phyloP scores from a whole-genome alignment of 1,284 basidiomycete species.

The Trametes hirsuta region DNA sequence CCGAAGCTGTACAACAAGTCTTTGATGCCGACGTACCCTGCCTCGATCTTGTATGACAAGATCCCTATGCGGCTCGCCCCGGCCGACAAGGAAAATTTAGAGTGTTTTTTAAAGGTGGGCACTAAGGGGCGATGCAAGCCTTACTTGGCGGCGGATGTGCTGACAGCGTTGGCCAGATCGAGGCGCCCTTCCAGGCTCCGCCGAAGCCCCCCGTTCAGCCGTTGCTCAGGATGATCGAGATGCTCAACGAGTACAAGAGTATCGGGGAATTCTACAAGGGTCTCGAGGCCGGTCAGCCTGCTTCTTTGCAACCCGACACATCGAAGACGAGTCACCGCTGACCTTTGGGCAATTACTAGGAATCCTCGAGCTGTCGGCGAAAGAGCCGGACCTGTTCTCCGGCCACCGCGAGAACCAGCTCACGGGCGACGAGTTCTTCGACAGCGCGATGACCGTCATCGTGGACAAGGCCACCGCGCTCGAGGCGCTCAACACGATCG shows the following conservation, averaged over 20 bases:
- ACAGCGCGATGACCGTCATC: constrained; percentile 21
- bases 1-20: constrained; percentile 10
- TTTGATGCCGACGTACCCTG: constrained; percentile 10
- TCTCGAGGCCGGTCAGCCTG: constrained; percentile 8
- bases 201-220: neutral
- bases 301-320: neutral
- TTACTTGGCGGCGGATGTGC: too few relatives aligned
- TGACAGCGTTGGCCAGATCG: neutral
- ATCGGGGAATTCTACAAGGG: constrained; percentile 19
- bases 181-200: neutral
- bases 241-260: constrained; percentile 1
- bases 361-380: neutral
- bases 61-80: constrained; percentile 18
- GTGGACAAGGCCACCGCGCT: constrained; percentile 16
- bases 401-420: constrained; percentile 18
- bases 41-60: constrained; percentile 14
- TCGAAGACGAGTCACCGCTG: neutral
- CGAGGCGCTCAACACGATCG: constrained; percentile 24
- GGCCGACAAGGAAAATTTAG: constrained; percentile 20
- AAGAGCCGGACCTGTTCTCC: neutral
- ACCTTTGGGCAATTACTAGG: neutral
- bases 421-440: constrained; percentile 18
- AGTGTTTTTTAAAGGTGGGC: constrained; percentile 22
- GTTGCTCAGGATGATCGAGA: neutral
- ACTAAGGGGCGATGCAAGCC: neutral